phyloP scores from a whole-genome alignment of 2,329 filamentous ascomycete species.

The Scopulariopsis brevicaulis region DNA sequence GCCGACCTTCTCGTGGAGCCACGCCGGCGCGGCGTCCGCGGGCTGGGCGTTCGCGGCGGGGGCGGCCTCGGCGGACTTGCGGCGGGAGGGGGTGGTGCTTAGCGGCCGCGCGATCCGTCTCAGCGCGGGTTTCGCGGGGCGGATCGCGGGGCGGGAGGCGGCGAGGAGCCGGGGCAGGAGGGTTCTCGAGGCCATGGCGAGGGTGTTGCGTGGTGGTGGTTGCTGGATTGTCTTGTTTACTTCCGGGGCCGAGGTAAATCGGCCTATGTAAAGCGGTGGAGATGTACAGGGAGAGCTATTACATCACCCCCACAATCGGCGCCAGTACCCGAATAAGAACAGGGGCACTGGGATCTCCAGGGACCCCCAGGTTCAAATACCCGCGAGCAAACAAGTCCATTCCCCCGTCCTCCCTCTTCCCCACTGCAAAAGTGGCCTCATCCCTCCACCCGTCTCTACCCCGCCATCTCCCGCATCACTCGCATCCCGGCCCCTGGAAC shows the following conservation, averaged over 20 bases:
- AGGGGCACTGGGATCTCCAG: not conserved
- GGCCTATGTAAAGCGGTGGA: not conserved
- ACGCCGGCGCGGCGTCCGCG: not conserved
- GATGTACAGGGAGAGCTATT: not conserved
- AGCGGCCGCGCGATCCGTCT: not conserved
- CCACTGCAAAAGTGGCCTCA: not conserved
- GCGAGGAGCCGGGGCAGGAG: not conserved
- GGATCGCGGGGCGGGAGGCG: not conserved
- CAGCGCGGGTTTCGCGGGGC: not conserved
- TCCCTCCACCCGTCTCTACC: not conserved
- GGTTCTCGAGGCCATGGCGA: not conserved
- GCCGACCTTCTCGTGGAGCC: constrained; percentile 6
- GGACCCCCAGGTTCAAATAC: not conserved
- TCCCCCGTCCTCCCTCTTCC: not conserved
- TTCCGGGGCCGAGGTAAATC: not conserved
- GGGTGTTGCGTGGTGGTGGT: not conserved
- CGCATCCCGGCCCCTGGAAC: not conserved
- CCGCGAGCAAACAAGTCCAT: not conserved
- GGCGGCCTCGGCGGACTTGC: not conserved
- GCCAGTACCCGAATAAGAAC: not conserved
- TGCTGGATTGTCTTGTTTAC: not conserved
- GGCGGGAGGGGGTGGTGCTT: not conserved
- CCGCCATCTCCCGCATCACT: not conserved
- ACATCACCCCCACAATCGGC: not conserved
- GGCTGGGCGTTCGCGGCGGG: not conserved